Percentiles rank a stretch among this genome's conserved stretches.
phyloP scores from a whole-genome alignment of 2,329 filamentous ascomycete genomes.

The Colletotrichum cuscutae region DNA sequence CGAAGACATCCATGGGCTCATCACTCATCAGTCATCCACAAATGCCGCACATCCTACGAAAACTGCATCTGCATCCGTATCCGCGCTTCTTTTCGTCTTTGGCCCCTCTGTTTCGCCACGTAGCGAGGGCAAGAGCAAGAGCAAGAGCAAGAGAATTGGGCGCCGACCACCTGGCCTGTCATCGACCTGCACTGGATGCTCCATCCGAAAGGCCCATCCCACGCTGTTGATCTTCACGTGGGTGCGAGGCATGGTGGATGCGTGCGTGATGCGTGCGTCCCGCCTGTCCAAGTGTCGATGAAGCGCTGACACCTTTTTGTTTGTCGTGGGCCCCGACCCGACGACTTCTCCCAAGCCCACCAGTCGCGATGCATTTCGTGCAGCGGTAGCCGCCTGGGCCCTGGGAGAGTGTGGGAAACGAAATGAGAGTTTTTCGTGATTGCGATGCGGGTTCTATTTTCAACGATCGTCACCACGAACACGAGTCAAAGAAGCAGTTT shows the following conservation, averaged over 20 bases:
- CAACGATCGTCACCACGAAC: neutral
- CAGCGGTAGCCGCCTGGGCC: neutral
- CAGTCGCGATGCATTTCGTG: neutral
- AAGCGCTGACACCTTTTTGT: conserved; percentile 1
- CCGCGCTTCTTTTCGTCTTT: conserved; percentile 1
- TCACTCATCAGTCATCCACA: neutral
- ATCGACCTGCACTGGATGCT: conserved; percentile 3
- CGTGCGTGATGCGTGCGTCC: conserved; percentile 7
- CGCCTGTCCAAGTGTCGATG: neutral
- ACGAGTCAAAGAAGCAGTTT: conserved; percentile 14
- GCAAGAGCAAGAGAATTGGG: neutral
- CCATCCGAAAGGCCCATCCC: conserved; percentile 18
- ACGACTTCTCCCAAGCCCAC: neutral
- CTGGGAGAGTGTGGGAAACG: neutral
- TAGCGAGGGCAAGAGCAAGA: neutral
- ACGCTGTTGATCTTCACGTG: conserved; percentile 22
- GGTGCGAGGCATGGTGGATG: conserved; percentile 1
- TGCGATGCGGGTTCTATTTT: neutral
- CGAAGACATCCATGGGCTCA: neutral
- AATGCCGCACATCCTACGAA: neutral
- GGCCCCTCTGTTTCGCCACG: neutral
- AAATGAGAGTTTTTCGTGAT: neutral
- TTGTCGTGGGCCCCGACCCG: neutral
- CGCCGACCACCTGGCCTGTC: neutral
- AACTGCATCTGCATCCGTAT: neutral